Conservation (phyloP, 2,329 filamentous ascomycete species). For the Fusarium armeniacum region DNA sequence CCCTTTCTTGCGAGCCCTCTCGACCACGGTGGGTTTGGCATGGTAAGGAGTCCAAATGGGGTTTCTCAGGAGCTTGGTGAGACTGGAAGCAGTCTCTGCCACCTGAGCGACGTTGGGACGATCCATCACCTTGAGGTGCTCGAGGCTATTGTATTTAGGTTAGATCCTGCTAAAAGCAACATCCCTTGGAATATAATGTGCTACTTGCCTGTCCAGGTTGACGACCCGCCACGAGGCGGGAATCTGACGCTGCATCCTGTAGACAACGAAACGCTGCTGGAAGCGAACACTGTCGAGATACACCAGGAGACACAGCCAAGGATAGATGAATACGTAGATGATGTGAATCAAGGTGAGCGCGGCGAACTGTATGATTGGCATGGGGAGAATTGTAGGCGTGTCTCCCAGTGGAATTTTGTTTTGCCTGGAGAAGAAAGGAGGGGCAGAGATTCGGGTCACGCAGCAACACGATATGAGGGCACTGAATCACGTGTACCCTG, state of each 20-base stretch:
- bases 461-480: no score
- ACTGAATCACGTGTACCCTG: not conserved
- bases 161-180: not conserved
- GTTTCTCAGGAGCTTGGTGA: constrained; percentile 6
- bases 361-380: no score
- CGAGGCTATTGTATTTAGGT: not conserved
- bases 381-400: no score
- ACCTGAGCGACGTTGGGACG: not conserved
- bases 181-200: not conserved
- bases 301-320: not conserved
- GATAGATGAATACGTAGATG: no score
- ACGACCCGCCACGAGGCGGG: not conserved
- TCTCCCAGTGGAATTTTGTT: no score
- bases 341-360: no score
- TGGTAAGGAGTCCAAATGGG: constrained; percentile 11
- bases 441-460: no score
- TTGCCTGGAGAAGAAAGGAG: no score
- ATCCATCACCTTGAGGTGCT: not conserved
- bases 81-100: not conserved
- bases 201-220: not conserved
- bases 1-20: constrained; percentile 12
- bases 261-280: not conserved
- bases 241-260: not conserved
- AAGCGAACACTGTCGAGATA: not conserved
- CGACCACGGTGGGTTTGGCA: not conserved